Percentiles rank a stretch among this genome's conserved stretches.
phyloP scores from a whole-genome alignment of 108 stramenopile genomes.

The Cyclostephanos tholiformis region DNA sequence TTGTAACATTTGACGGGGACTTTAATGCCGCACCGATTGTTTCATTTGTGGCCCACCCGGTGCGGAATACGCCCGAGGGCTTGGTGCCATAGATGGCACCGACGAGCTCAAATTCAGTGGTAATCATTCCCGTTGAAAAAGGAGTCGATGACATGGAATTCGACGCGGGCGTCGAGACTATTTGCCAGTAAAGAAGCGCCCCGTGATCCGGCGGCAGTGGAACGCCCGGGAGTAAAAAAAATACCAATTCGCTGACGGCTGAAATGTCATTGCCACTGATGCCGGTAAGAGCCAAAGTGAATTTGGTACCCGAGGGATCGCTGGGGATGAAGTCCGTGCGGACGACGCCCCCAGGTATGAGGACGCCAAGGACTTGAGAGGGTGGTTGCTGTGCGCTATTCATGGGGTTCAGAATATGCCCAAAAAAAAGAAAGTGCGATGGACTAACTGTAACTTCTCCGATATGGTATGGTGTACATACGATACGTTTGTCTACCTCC shows the following conservation, averaged over 20 bases:
- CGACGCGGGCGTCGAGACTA: slow-evolving; percentile 29
- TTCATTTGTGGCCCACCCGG: slow-evolving; percentile 79
- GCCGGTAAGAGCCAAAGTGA: slow-evolving; percentile 55
- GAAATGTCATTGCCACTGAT: slow-evolving; percentile 63
- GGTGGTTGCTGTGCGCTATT: slow-evolving; percentile 27
- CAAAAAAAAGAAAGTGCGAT: background rate
- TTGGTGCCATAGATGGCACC: slow-evolving; percentile 63
- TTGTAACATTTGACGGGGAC: slow-evolving; percentile 33
- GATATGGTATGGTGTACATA: no score
- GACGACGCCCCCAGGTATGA: slow-evolving; percentile 70
- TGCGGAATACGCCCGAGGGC: slow-evolving; percentile 77
- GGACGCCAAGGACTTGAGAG: slow-evolving; percentile 60
- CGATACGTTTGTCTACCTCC: no score
- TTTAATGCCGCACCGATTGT: slow-evolving; percentile 40
- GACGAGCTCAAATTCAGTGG: slow-evolving; percentile 78
- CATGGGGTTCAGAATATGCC: slow-evolving; percentile 11
- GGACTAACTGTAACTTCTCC: no score
- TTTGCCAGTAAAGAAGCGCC: slow-evolving; percentile 81
- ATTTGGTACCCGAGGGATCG: slow-evolving; percentile 68
- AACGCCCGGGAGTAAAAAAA: slow-evolving; percentile 64
- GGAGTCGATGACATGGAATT: slow-evolving; percentile 25
- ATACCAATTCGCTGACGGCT: slow-evolving; percentile 72
- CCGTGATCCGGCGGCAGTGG: slow-evolving; percentile 67
- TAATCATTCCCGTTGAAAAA: slow-evolving; percentile 20
- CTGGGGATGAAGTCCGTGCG: slow-evolving; percentile 74